Conservation (phyloP, 192 early-diverging fungal species). For the Diversispora eburnea region DNA sequence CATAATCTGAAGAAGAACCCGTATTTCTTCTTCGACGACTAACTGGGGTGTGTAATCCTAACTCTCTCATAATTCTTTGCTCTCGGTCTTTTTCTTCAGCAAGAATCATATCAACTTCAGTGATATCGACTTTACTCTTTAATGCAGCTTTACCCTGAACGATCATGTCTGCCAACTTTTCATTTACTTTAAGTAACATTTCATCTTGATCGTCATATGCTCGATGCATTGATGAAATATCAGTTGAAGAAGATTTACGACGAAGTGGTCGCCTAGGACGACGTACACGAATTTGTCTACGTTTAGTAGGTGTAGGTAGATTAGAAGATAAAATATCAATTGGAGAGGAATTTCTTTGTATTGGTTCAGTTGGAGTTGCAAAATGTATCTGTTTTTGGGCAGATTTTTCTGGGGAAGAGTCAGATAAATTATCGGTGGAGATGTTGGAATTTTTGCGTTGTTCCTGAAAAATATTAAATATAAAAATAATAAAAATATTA, state of each 20-base stretch:
- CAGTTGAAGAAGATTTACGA: slow-evolving; percentile 10
- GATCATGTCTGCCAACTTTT: slow-evolving; percentile 21
- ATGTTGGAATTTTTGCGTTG: too few species aligned
- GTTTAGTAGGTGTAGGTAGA: neutral
- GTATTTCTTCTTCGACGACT: neutral
- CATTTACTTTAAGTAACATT: slow-evolving; percentile 17
- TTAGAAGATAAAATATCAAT: neutral
- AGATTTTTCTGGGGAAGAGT: neutral
- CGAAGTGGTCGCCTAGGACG: slow-evolving; percentile 4
- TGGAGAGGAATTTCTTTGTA: neutral
- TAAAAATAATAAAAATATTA: neutral
- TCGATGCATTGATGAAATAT: neutral
- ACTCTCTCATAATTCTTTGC: slow-evolving; percentile 18
- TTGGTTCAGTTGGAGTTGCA: neutral
- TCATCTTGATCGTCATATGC: slow-evolving; percentile 13
- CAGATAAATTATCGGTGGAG: neutral
- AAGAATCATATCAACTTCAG: slow-evolving; percentile 28
- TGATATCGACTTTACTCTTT: slow-evolving; percentile 19
- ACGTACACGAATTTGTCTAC: slow-evolving; percentile 10
- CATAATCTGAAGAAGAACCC: neutral
- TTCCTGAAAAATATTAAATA: too few species aligned
- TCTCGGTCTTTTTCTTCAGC: slow-evolving; percentile 26
- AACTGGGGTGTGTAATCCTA: slow-evolving; percentile 1
- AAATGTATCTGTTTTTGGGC: neutral
- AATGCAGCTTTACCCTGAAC: slow-evolving; percentile 18